Evolutionary conservation across 129 eudicot species (phyloP).

Genomic region (sunflower (Helianthus annuus)): HanXRQr2.0-SUNRISE NC_035440.2:79465735-79466234

Average conservation of each 20-base stretch:
- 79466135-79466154: slow-evolving; percentile 22
- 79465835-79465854: neutral
- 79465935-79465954: neutral
- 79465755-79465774: neutral
- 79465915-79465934: neutral
- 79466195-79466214: neutral
- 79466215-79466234: slow-evolving; percentile 29
- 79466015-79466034: slow-evolving; percentile 49
- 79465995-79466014: slow-evolving; percentile 84
- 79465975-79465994: slow-evolving; percentile 79
- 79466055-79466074: slow-evolving; percentile 35
- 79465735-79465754: neutral
- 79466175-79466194: slow-evolving; percentile 12
- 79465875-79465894: neutral
- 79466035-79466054: slow-evolving; percentile 35
- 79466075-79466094: slow-evolving; percentile 49
- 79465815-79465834: neutral
- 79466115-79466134: slow-evolving; percentile 59
- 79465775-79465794: neutral
- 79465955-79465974: neutral
- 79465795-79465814: neutral
- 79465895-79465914: neutral
- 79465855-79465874: too few relatives aligned
- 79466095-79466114: slow-evolving; percentile 51
- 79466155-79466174: neutral